Evolutionary conservation across 2,329 filamentous ascomycete genomes (phyloP), one percentile per base, ranked within the genome.

Genomic region (Fusarium acutatum): DNA sequence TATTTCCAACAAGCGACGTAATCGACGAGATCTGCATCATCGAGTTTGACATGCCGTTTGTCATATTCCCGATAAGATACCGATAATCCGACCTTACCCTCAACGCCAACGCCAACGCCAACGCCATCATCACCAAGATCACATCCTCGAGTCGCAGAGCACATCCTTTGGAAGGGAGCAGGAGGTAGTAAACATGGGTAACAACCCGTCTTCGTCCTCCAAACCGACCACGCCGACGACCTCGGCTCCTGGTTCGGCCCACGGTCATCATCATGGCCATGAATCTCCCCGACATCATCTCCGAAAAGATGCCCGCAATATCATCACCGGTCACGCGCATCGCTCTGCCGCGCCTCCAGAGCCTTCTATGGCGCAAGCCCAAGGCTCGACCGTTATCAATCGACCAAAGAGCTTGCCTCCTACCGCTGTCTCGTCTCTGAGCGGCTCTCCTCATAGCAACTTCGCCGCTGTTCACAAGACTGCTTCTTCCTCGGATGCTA

Each of bases 261-360:
- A 78, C 61, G 72, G 72, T 47, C 67, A 72, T 58, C 61, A 61
- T 34, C 70, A 74, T 46, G 71, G 71, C 35, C 67, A 74, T 47
- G 79, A 81, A 40, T 78, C 78, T 53, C 72, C 79, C 62, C 76
- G 77, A 70, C 79, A 77, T 68, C 80, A 74, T 64, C 69, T 79
- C 69, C 80, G 79, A 68, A 82, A 84, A 60, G 81, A 82, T 72
- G 76, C 77, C 40, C 80, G 81, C 81, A 87, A 88, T 77, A 87
- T 88, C 78, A 87, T 89, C 78, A 84, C 88, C 67, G 85, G 88
- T 72, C 88, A 89, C 73, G 83, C 86, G 67, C 87, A 88, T 74
- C 86, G 88, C 73, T 87, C 86, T 67, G 87, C 86, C 75, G 89
- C 88, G 62, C 89, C 89, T 54, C 90, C 90, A 67, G 90, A 91